phyloP scores from a whole-genome alignment of 345 rosid genomes.

The Corchorus olitorius region DNA sequence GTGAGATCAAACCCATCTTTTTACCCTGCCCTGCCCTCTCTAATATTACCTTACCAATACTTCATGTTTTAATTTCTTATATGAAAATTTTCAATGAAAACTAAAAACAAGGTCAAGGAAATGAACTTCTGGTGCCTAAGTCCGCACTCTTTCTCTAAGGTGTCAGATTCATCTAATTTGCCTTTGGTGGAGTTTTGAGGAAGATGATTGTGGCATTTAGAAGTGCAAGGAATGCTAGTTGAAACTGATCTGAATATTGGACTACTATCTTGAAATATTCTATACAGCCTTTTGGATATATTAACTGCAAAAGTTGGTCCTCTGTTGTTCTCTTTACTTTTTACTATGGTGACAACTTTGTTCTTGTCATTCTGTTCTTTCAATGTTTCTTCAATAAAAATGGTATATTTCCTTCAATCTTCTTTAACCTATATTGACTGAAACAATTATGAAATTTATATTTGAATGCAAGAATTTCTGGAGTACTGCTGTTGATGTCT shows the following conservation, averaged over 20 bases:
- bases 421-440: not conserved
- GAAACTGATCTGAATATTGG: not conserved
- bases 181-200: not conserved
- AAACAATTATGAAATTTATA: not conserved
- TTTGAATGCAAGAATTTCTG: constrained; percentile 1
- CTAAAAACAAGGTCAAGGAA: not conserved
- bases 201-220: not conserved
- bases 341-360: not conserved
- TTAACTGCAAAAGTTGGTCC: not conserved
- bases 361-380: not conserved
- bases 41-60: not conserved
- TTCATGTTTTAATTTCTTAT: not conserved
- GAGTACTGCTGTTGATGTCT: not conserved
- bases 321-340: not conserved
- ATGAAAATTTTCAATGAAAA: not conserved
- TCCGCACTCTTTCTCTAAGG: not conserved
- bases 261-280: not conserved
- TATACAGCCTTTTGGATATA: not conserved
- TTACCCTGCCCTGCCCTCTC: not conserved
- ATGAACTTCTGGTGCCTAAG: not conserved
- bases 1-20: not conserved
- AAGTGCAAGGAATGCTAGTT: not conserved
- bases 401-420: not conserved
- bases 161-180: not conserved
- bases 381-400: not conserved